A percentile compares a stretch with the other conserved stretches of the same genome.
Evolutionary conservation across 2,329 filamentous ascomycete species (phyloP).

Genomic region (Botrytis sinoallii): DNA sequence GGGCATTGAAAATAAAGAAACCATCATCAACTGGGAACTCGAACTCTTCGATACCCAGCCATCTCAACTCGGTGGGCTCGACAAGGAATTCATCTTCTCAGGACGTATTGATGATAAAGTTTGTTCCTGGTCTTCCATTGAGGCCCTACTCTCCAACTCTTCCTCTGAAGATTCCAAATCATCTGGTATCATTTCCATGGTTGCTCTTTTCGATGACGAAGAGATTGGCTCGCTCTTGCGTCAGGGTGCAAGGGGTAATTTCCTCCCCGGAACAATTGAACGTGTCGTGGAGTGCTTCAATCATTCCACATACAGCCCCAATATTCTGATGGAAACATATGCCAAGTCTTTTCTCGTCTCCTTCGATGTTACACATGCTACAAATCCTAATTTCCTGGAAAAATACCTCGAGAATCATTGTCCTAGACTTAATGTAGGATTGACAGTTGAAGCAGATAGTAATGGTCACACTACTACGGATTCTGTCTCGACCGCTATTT

Average conservation of each 20-base stretch:
- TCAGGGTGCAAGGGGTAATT: constrained; percentile 87
- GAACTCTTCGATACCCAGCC: constrained; percentile 92
- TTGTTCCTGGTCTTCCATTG: constrained; percentile 87
- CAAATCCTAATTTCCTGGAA: constrained; percentile 88
- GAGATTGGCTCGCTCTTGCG: constrained; percentile 90
- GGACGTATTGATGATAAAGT: constrained; percentile 97
- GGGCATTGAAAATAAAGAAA: constrained; percentile 66
- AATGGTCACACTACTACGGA: constrained; percentile 98
- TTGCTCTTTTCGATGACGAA: constrained; percentile 95
- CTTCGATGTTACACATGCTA: constrained; percentile 89
- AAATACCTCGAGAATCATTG: constrained; percentile 83
- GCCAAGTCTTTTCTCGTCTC: constrained; percentile 91
- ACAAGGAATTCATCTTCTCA: constrained; percentile 91
- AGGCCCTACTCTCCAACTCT: constrained; percentile 71
- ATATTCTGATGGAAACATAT: constrained; percentile 74
- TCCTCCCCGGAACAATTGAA: constrained; percentile 77
- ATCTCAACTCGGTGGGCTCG: constrained; percentile 76
- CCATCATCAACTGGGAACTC: constrained; percentile 93
- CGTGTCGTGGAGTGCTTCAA: constrained; percentile 71
- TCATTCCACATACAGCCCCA: constrained; percentile 46
- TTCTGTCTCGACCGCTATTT: constrained; percentile 74
- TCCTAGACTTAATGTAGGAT: constrained; percentile 83
- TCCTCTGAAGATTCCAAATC: constrained; percentile 47
- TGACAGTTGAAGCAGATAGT: constrained; percentile 74
- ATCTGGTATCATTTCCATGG: constrained; percentile 72